phyloP scores from a whole-genome alignment of 495 filamentous ascomycete genomes.

The Lophium mytilinum region DNA sequence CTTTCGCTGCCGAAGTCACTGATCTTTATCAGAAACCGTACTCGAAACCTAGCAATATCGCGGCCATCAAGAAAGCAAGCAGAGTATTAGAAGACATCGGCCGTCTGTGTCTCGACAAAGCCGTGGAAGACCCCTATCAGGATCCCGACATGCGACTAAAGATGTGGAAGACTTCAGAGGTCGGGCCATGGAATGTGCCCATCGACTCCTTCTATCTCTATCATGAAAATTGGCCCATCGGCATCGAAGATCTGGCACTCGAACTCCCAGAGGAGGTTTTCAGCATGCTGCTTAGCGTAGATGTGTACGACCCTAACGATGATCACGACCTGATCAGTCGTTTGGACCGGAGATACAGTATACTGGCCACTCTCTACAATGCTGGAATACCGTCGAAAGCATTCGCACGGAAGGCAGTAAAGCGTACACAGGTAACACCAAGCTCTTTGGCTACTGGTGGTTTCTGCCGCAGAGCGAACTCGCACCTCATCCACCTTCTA shows the following conservation, averaged over 20 bases:
- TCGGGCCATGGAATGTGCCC: background rate
- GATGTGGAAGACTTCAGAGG: background rate
- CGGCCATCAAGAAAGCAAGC: background rate
- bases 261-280: background rate
- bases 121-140: background rate
- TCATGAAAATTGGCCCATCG: background rate
- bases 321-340: background rate
- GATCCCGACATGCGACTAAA: background rate
- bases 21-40: background rate
- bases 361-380: background rate
- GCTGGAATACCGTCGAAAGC: background rate
- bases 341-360: background rate
- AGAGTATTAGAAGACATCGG: background rate
- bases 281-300: background rate
- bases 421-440: background rate
- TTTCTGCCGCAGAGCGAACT: background rate
- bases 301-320: background rate
- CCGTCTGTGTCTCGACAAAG: background rate
- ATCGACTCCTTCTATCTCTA: background rate
- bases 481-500: background rate
- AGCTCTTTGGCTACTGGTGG: background rate
- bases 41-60: background rate
- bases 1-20: background rate
- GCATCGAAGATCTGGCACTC: background rate
- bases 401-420: background rate